A percentile compares a stretch with the other conserved stretches of the same genome.
phyloP scores from a whole-genome alignment of 2,329 filamentous ascomycete species.

The Berkeleyomyces rouxiae region DNA sequence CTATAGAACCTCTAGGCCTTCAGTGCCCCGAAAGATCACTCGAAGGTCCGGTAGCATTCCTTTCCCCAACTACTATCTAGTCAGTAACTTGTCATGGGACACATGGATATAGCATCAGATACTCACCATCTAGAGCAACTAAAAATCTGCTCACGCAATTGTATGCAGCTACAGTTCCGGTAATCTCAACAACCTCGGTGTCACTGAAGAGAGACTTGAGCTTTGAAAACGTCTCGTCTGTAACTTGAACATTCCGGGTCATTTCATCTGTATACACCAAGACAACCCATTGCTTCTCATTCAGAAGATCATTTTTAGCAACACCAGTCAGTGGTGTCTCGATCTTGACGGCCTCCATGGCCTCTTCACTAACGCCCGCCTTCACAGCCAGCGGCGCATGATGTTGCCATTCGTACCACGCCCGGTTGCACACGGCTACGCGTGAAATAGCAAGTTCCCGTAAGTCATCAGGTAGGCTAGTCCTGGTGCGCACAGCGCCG shows the following conservation, averaged over 20 bases:
- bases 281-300: slow-evolving; percentile 48
- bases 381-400: slow-evolving; percentile 52
- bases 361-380: slow-evolving; percentile 38
- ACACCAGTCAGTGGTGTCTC: slow-evolving; percentile 18
- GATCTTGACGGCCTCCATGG: slow-evolving; percentile 29
- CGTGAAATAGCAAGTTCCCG: slow-evolving; percentile 69
- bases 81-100: slow-evolving; percentile 17
- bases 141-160: slow-evolving; percentile 76
- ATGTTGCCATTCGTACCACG: slow-evolving; percentile 73
- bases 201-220: slow-evolving; percentile 48
- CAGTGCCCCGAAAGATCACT: slow-evolving; percentile 21
- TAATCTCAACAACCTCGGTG: slow-evolving; percentile 64
- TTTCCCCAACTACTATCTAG: slow-evolving; percentile 34
- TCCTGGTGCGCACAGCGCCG: slow-evolving; percentile 42
- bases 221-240: slow-evolving; percentile 48
- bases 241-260: slow-evolving; percentile 56
- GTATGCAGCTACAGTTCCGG: slow-evolving; percentile 59
- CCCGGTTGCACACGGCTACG: slow-evolving; percentile 62
- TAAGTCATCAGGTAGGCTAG: slow-evolving; percentile 34
- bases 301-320: slow-evolving; percentile 27
- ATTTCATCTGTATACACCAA: slow-evolving; percentile 67
- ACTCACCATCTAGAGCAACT: slow-evolving; percentile 60
- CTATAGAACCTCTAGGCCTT: slow-evolving; percentile 9
- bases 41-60: slow-evolving; percentile 35
- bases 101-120: background rate